Conservation (phyloP, 2,329 filamentous ascomycete genomes). For the Dactylellina sp. region DNA sequence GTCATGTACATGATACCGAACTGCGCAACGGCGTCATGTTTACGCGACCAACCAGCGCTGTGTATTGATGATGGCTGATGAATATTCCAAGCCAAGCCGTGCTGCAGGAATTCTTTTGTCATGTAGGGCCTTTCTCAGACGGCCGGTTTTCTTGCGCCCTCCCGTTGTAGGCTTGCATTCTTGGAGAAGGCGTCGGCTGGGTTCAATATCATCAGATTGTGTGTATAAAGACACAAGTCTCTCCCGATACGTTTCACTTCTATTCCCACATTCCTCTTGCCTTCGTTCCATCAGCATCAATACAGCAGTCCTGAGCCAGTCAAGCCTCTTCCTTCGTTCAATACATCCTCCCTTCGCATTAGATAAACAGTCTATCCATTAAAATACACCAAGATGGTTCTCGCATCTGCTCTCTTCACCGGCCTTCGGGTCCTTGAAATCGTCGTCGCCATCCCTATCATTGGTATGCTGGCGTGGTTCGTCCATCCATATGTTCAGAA, state of each 20-base stretch:
- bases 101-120: not conserved
- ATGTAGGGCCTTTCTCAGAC: not conserved
- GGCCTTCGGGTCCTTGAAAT: conserved; percentile 44
- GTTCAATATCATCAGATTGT: not conserved
- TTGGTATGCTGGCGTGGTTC: conserved; percentile 77
- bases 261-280: conserved; percentile 13
- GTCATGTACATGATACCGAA: conserved; percentile 21
- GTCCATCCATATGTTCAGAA: conserved; percentile 71
- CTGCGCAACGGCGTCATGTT: conserved; percentile 53
- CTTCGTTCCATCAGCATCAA: conserved; percentile 8
- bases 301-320: conserved; percentile 1
- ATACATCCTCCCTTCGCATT: not conserved
- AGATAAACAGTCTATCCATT: not conserved
- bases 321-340: conserved; percentile 5
- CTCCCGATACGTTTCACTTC: not conserved
- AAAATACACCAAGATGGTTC: conserved; percentile 30
- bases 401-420: conserved; percentile 47
- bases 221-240: conserved; percentile 36
- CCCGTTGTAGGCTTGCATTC: conserved; percentile 1
- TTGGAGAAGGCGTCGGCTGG: conserved; percentile 18
- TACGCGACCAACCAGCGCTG: conserved; percentile 33
- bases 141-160: conserved; percentile 2
- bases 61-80: conserved; percentile 16
- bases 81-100: not conserved
- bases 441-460: conserved; percentile 67